Evolutionary conservation across 441 rosid species (phyloP), one percentile per base, ranked within the genome.

Genomic region (Macaranga tanarius): DNA sequence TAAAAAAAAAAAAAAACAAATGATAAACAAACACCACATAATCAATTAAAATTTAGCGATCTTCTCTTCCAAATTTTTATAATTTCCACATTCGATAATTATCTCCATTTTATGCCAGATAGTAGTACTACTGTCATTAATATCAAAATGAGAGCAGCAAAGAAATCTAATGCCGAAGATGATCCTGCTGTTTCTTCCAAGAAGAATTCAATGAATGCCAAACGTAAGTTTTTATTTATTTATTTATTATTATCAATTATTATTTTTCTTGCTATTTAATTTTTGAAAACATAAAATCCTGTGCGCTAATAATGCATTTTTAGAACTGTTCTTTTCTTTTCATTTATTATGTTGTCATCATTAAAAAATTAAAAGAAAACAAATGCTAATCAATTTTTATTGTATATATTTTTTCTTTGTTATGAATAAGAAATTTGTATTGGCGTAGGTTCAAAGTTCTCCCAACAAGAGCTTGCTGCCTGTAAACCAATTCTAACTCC

Each of bases 401-500:
- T n/a, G n/a, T n/a, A n/a, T n/a, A n/a, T n/a, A n/a, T 7, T 0
- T n/a, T 15, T n/a, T 28, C 13, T 40, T 10, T 2, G 15, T 51
- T 28, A 11, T 71, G 12, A 8, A 15, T 42, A 10, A 12, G 22
- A 26, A 59, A 22, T 59, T 1, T n/a, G 59, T 1, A 8, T 28
- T 34, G 4, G 26, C 81, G 48, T 86, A 92, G 97, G 90, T 82
- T 89, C 95, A 1, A 89, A 76, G 75, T 92, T 92, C 71, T 85
- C 91, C 10, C 97, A 92, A 52, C 97, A 89, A 78, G 96, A 92
- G 66, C 97, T 92, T 76, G 91, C 96, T 42, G 97, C 97, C 73
- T 90, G 97, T 81, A 92, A 92, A 79, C 96, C 94, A 0, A 92
- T 92, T 73, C 91, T 92, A 10, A 89, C 96, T 5, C 97, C 97